Evolutionary conservation across 208 protist species (phyloP).

Genomic region (Endotrypanum monterogeii): DNA sequence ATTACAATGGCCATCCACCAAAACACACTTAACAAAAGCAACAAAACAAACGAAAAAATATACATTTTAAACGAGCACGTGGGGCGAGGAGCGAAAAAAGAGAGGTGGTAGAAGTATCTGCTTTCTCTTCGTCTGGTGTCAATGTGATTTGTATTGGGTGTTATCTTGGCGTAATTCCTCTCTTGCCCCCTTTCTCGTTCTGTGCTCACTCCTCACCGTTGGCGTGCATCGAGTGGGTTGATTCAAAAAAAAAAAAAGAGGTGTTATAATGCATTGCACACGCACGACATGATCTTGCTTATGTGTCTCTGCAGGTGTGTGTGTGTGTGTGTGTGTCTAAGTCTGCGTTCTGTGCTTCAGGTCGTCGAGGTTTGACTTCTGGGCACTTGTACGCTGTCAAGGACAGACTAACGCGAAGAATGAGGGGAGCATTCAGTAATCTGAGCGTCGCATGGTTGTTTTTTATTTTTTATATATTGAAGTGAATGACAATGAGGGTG

Average conservation of each 20-base stretch:
- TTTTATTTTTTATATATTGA: not conserved
- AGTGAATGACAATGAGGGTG: not conserved
- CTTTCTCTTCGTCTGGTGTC: too few relatives aligned
- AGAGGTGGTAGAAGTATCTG: too few relatives aligned
- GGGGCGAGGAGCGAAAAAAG: too few relatives aligned
- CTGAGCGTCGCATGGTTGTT: not conserved
- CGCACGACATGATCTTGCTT: not conserved
- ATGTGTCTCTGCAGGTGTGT: constrained; percentile 2
- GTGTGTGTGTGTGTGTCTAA: not conserved
- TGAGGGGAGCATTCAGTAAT: not conserved
- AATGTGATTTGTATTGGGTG: too few relatives aligned
- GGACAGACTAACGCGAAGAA: not conserved
- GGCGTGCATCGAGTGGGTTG: not conserved
- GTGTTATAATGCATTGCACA: not conserved
- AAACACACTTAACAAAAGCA: too few relatives aligned
- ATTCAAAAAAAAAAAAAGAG: not conserved
- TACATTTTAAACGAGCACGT: too few relatives aligned
- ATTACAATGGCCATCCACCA: too few relatives aligned
- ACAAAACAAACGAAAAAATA: too few relatives aligned
- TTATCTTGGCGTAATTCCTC: not conserved
- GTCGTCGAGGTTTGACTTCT: not conserved
- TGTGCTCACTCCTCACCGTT: too few relatives aligned
- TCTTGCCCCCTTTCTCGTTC: not conserved
- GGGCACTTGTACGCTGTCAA: not conserved
- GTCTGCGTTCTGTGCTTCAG: not conserved